Conservation (phyloP, 2,329 filamentous ascomycete genomes). For the Aspergillus phoenicis region DNA sequence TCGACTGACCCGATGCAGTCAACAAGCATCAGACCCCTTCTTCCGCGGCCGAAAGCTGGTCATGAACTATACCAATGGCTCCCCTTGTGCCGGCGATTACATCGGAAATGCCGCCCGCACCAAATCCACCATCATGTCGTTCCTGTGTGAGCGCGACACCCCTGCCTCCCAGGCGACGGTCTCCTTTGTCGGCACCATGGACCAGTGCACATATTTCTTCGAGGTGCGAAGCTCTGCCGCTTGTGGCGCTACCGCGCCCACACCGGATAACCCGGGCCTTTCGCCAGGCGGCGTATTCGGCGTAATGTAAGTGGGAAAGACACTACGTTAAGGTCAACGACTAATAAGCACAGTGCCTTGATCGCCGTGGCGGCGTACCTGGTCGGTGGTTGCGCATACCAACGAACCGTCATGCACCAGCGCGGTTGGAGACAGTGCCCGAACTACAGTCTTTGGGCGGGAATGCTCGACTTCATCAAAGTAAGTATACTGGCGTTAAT, state of each 20-base stretch:
- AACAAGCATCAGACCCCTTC: constrained; percentile 49
- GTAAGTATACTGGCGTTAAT: constrained; percentile 60
- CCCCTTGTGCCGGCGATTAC: constrained; percentile 59
- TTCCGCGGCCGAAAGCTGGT: constrained; percentile 64
- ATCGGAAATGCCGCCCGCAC: constrained; percentile 31
- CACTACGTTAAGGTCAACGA: neutral
- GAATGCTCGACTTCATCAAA: constrained; percentile 79
- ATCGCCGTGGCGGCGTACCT: constrained; percentile 85
- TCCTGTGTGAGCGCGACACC: constrained; percentile 87
- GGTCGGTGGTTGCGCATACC: constrained; percentile 91
- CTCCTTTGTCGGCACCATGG: constrained; percentile 84
- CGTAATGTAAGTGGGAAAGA: constrained; percentile 66
- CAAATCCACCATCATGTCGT: constrained; percentile 87
- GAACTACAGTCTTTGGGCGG: constrained; percentile 91
- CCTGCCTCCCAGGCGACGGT: constrained; percentile 67
- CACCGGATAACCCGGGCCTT: constrained; percentile 57
- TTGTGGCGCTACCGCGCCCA: constrained; percentile 69
- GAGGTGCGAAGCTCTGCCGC: constrained; percentile 84
- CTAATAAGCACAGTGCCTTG: constrained; percentile 43
- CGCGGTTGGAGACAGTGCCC: constrained; percentile 93
- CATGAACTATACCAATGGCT: constrained; percentile 75
- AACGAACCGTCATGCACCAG: constrained; percentile 90
- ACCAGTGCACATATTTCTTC: constrained; percentile 95
- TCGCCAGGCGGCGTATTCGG: constrained; percentile 79
- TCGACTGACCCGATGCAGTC: constrained; percentile 22